Conservation (phyloP, 2,329 filamentous ascomycete species). For the Colletotrichum agaves region DNA sequence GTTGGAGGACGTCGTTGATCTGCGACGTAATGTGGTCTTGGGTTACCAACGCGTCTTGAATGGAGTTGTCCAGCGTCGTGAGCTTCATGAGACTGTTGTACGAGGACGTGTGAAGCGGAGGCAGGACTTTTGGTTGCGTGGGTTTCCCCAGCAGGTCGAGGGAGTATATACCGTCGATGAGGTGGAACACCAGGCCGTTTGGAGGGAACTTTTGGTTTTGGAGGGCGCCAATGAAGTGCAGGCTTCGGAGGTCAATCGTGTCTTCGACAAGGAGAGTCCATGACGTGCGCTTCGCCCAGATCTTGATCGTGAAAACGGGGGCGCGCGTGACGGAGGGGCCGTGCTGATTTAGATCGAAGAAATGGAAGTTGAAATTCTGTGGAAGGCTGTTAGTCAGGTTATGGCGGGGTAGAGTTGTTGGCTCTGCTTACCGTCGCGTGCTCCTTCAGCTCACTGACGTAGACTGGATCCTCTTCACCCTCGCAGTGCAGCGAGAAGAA, state of each 20-base stretch:
- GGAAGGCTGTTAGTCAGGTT: not conserved
- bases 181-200: conserved; percentile 87
- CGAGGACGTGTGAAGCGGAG: conserved; percentile 73
- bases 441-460: conserved; percentile 84
- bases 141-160: conserved; percentile 71
- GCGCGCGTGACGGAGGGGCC: conserved; percentile 73
- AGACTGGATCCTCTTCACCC: conserved; percentile 77
- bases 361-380: conserved; percentile 86
- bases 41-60: conserved; percentile 87
- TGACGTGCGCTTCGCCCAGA: conserved; percentile 76
- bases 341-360: conserved; percentile 78
- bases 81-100: conserved; percentile 91
- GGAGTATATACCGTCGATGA: conserved; percentile 87
- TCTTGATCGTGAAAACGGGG: conserved; percentile 71
- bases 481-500: conserved; percentile 88
- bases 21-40: conserved; percentile 79
- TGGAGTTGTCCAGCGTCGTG: conserved; percentile 87
- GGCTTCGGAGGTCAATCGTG: conserved; percentile 73
- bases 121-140: conserved; percentile 63
- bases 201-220: conserved; percentile 77
- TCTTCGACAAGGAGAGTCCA: conserved; percentile 77
- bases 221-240: conserved; percentile 83
- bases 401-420: too few relatives aligned
- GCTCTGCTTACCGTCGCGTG: conserved; percentile 71
- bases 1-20: conserved; percentile 71